Base-by-base conservation (phyloP, 495 filamentous ascomycete genomes). In the Talaromyces trachyspermus region DNA sequence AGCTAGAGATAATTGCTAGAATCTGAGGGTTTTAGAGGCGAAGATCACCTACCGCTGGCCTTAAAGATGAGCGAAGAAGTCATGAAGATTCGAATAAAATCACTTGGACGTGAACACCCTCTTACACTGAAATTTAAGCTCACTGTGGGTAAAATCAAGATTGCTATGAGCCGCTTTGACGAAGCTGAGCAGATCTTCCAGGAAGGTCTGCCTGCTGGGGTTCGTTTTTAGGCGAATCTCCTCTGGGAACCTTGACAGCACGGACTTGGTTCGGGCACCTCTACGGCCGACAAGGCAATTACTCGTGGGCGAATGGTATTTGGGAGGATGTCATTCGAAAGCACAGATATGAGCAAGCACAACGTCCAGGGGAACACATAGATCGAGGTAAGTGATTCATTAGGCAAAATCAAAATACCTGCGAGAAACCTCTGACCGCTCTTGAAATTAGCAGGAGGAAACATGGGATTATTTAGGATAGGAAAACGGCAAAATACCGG, bases 251-350 rank as follows among this genome's bases (percentile, higher is more conserved):
- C 9, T 19, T 39, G 9, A 18, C 36, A 19, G 36, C 36, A 8
- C 36, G 36, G 36, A 39, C 36, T 39, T 39, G 36, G 36, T 19
- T 39, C 12, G 5, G 36, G 36, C 36, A 39, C 36, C 36, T 39
- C 17, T 39, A 39, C 36, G 10, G 36, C 9, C 36, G 36, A 15
- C 36, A 18, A 39, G 36, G 17, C 8, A 39, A 9, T 2, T 39
- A 39, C 17, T 2, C 36, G 17, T 8, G 17, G 12, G 36, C 36
- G 36, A 15, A 39, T 14, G 9, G 9, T 8, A 39, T 18, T 15
- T 39, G 36, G 36, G 36, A 39, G 17, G 36, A 39, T 39, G 5
- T 39, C n/a, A 39, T 39, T 39, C 12, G 17, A 39, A 39, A 39
- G 5, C 36, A 39, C 17, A 14, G 17, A 9, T 39, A 39, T 39